Conservation (phyloP, 768 basidiomycete species). For the Rubroboletus satanas region DNA sequence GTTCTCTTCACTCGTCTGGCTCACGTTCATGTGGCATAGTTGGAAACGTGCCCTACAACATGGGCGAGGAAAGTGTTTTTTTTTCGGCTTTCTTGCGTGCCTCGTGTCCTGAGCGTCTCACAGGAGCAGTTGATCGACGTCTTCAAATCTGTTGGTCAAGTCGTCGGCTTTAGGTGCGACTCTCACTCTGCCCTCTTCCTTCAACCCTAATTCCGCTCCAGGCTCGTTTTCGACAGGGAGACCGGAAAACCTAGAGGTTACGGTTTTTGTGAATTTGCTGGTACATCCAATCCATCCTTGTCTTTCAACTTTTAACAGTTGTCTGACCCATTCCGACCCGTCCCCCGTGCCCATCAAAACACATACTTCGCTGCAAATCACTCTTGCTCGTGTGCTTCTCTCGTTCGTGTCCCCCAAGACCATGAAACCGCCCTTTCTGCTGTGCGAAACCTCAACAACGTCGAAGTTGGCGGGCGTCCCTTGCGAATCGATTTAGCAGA, state of each 20-base stretch:
- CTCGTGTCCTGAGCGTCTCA: slow-evolving; percentile 6
- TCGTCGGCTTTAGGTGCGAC: slow-evolving; percentile 77
- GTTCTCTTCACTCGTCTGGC: background rate
- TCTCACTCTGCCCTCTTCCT: background rate
- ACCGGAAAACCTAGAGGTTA: slow-evolving; percentile 95
- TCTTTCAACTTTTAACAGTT: slow-evolving; percentile 20
- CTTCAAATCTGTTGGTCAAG: slow-evolving; percentile 85
- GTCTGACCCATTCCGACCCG: slow-evolving; percentile 38
- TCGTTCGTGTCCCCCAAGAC: slow-evolving; percentile 46
- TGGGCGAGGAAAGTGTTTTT: slow-evolving; percentile 57
- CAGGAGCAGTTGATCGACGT: slow-evolving; percentile 83
- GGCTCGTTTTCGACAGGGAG: slow-evolving; percentile 85
- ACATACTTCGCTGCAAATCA: background rate
- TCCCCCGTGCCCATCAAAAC: slow-evolving; percentile 7
- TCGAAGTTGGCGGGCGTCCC: slow-evolving; percentile 87
- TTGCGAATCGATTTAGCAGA: slow-evolving; percentile 93
- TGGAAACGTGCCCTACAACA: slow-evolving; percentile 88
- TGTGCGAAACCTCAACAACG: slow-evolving; percentile 92
- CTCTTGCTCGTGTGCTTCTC: slow-evolving; percentile 11
- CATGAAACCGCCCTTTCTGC: slow-evolving; percentile 95
- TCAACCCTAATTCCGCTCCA: slow-evolving; percentile 27
- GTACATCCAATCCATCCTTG: slow-evolving; percentile 48
- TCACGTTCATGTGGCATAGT: slow-evolving; percentile 39
- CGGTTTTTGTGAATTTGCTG: slow-evolving; percentile 90
- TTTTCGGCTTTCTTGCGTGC: background rate